Evolutionary conservation across 2,329 filamentous ascomycete species (phyloP).

Genomic region (Ophiosphaerella herpotricha): DNA sequence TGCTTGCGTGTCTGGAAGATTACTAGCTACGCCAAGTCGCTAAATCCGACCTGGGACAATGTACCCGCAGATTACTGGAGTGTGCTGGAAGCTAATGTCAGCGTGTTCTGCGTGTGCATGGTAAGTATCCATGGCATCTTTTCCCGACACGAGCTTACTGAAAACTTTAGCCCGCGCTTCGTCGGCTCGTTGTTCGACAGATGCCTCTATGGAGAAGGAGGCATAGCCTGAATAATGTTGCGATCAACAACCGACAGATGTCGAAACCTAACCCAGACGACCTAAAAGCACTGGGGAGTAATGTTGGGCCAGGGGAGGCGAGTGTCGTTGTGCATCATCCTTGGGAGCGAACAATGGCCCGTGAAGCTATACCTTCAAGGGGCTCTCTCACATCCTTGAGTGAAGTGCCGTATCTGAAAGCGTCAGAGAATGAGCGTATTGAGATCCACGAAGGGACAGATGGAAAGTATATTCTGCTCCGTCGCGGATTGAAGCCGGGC

Average conservation of each 20-base stretch:
- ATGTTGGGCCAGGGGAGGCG: too few relatives aligned
- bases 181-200: background rate
- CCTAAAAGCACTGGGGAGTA: too few relatives aligned
- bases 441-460: too few relatives aligned
- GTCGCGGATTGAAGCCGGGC: too few relatives aligned
- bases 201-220: background rate
- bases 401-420: too few relatives aligned
- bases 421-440: too few relatives aligned
- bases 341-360: too few relatives aligned
- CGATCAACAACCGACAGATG: background rate
- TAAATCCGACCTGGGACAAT: constrained; percentile 4
- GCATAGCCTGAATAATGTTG: background rate
- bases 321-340: too few relatives aligned
- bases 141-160: background rate
- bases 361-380: too few relatives aligned
- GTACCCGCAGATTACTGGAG: constrained; percentile 3
- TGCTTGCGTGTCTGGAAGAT: background rate
- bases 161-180: background rate
- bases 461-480: too few relatives aligned
- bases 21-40: background rate
- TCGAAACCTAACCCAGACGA: too few relatives aligned
- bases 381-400: too few relatives aligned
- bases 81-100: constrained; percentile 2
- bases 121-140: background rate
- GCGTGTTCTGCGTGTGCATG: background rate